Base-by-base conservation (phyloP, 345 rosid species). In the Heritiera fomes region DNA sequence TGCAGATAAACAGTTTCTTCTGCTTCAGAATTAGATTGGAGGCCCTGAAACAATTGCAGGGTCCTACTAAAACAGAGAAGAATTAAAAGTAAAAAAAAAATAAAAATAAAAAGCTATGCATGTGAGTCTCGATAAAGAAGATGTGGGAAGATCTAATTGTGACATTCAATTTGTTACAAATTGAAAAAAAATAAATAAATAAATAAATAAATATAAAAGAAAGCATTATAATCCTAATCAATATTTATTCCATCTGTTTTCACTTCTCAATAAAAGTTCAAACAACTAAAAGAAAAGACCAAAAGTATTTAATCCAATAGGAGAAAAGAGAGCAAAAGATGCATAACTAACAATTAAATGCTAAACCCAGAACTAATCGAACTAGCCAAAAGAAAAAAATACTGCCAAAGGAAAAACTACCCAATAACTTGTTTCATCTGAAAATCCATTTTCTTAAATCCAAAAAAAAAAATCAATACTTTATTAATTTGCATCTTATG, bases 51-150 rank as follows among this genome's bases (percentile, higher is more conserved):
- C 13, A 32, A 47, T 30, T 53, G 46, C 43, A 59, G 20, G 12
- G 12, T 61, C 53, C 55, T 60, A 43, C 18, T 28, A 61, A 60
- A 46, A 58, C 67, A 75, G 50, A 52, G 67, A 28, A 75, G 56
- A 75, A 23, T 28, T 46, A 32, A 46, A 69, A 46, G n/a, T 12
- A 67, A 67, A 43, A 0, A 1, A 15, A 43, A 43, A 45, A 46
- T 23, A 23, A 23, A 23, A 23, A 23, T 23, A 46, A 13, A 46
- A 32, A 20, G 13, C 13, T 69, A 69, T 12, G 38, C 55, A 46
- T 69, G 41, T 3, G 71, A 41, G 17, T 43, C 45, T 43, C 8
- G 45, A 43, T 43, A 50, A 12, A 20, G 52, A n/a, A 32, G 52
- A 43, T n/a, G 9, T n/a, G 0, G 2, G 28, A 67, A 45, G 32